phyloP scores from a whole-genome alignment of 2,329 filamentous ascomycete species.

The Peltaster fructicola region DNA sequence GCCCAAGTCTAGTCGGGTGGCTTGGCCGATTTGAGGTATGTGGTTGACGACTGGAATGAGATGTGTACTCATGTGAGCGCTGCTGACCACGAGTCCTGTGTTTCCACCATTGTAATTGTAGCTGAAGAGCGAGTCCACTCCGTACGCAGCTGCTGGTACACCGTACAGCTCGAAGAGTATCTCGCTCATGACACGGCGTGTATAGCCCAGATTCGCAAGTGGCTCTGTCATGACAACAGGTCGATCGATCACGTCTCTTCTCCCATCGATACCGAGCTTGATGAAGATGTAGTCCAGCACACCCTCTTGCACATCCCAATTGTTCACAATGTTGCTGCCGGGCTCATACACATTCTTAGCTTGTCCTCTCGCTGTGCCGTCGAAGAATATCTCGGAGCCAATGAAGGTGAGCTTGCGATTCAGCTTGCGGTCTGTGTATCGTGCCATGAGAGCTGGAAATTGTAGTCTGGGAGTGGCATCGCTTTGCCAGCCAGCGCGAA shows the following conservation, averaged over 20 bases:
- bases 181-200: slow-evolving; percentile 71
- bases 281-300: slow-evolving; percentile 87
- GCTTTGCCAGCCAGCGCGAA: slow-evolving; percentile 93
- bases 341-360: slow-evolving; percentile 81
- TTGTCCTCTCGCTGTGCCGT: slow-evolving; percentile 81
- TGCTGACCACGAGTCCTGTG: slow-evolving; percentile 77
- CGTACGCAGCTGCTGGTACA: slow-evolving; percentile 77
- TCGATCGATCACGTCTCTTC: slow-evolving; percentile 57
- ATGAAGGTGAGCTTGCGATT: slow-evolving; percentile 85
- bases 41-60: slow-evolving; percentile 82
- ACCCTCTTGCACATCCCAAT: slow-evolving; percentile 96
- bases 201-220: slow-evolving; percentile 77
- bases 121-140: slow-evolving; percentile 91
- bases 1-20: slow-evolving; percentile 86
- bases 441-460: slow-evolving; percentile 79
- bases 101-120: slow-evolving; percentile 81
- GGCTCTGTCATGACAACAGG: slow-evolving; percentile 93
- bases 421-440: slow-evolving; percentile 86
- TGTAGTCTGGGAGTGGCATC: slow-evolving; percentile 63
- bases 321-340: slow-evolving; percentile 78
- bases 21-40: slow-evolving; percentile 68
- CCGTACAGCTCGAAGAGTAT: slow-evolving; percentile 93
- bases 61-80: slow-evolving; percentile 85
- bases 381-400: slow-evolving; percentile 81
- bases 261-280: slow-evolving; percentile 71